Percentiles rank a stretch among this genome's conserved stretches.
Conservation (phyloP, 257 asterid species). For the Lycium barbarum region DNA sequence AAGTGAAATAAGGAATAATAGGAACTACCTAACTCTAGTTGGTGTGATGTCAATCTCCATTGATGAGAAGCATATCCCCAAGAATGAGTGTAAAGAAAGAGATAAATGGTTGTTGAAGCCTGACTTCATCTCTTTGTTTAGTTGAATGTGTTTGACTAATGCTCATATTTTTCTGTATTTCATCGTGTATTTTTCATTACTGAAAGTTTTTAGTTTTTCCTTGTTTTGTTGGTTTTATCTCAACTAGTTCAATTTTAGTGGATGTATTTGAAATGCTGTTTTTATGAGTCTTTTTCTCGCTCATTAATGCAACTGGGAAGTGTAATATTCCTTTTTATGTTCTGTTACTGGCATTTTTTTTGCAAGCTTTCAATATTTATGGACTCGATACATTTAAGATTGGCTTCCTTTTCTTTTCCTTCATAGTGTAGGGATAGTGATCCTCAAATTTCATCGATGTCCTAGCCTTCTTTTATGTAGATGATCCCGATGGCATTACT, state of each 20-base stretch:
- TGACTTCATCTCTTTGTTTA: slow-evolving; percentile 20
- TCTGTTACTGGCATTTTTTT: neutral
- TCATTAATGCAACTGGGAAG: slow-evolving; percentile 4
- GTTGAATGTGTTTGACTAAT: neutral
- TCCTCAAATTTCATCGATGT: neutral
- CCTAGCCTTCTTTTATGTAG: neutral
- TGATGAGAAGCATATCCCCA: too few species aligned
- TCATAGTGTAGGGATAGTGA: slow-evolving; percentile 3
- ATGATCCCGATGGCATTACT: neutral
- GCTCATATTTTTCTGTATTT: neutral
- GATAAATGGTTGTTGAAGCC: too few species aligned
- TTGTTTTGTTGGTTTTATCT: neutral
- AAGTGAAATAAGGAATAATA: neutral
- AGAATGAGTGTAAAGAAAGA: too few species aligned
- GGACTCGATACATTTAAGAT: neutral
- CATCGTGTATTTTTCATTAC: neutral
- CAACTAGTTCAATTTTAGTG: neutral
- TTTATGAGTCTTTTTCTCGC: neutral
- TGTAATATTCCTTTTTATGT: neutral
- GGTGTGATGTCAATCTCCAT: neutral
- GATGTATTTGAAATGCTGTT: neutral
- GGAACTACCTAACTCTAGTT: slow-evolving; percentile 13
- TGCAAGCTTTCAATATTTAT: neutral
- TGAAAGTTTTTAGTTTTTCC: neutral
- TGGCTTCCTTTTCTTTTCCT: neutral